Evolutionary conservation across 2,329 filamentous ascomycete species (phyloP).

Genomic region (Aspergillus floridensis): DNA sequence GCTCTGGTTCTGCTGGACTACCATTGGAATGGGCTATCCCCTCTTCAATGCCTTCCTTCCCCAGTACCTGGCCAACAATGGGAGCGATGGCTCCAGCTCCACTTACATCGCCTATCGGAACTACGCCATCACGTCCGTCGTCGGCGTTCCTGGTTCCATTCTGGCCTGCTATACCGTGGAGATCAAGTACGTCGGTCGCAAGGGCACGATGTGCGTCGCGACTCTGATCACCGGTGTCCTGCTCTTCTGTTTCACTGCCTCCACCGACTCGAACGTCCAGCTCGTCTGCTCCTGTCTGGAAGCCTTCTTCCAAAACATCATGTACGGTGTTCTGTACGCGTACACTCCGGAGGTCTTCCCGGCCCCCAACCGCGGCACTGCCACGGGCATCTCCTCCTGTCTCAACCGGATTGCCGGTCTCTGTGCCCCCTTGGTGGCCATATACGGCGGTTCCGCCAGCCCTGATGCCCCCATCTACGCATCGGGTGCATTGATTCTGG

Average conservation of each 20-base stretch:
- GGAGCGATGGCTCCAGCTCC: constrained; percentile 36
- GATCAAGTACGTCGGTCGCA: constrained; percentile 61
- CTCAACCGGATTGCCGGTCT: constrained; percentile 47
- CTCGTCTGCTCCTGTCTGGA: constrained; percentile 54
- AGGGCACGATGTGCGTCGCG: constrained; percentile 55
- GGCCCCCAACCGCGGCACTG: constrained; percentile 54
- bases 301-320: constrained; percentile 57
- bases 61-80: constrained; percentile 69
- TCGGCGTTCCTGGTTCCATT: constrained; percentile 73
- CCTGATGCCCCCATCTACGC: constrained; percentile 47
- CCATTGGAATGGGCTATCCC: constrained; percentile 82
- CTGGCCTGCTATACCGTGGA: constrained; percentile 72
- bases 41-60: constrained; percentile 90
- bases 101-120: constrained; percentile 63
- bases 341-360: constrained; percentile 61
- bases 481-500: constrained; percentile 44
- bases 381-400: constrained; percentile 49
- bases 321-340: constrained; percentile 58
- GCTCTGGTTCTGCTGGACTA: constrained; percentile 77
- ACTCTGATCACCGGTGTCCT: constrained; percentile 54
- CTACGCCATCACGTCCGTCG: constrained; percentile 75
- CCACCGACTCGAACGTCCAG: constrained; percentile 48
- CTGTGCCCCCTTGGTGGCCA: constrained; percentile 46
- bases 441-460: constrained; percentile 38
- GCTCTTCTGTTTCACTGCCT: constrained; percentile 55